Base-by-base conservation (phyloP, 495 filamentous ascomycete species). In the Chaetomidium leptoderma region DNA sequence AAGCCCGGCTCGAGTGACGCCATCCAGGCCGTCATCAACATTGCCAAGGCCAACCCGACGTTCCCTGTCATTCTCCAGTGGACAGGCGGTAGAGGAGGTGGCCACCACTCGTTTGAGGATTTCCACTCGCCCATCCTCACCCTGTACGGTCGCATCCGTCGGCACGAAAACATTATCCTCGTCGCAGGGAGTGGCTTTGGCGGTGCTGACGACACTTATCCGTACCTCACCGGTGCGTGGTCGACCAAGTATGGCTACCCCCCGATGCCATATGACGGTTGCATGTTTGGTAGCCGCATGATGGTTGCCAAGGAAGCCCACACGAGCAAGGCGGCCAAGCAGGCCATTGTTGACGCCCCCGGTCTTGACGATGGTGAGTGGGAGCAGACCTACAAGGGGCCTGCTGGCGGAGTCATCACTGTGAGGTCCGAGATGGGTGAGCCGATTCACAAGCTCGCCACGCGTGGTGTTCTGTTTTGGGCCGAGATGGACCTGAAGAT, bases 381-480 rank as follows among this genome's bases (percentile, higher is more conserved):
- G 93, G 93, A 97, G 76, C 89, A 95, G 77, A 97, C 92, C 14
- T 97, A 97, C 79, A 92, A 93, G 71, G 86, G 89, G 4, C 75
- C 90, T 37, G 87, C 91, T 43, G 93, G 93, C 66, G 93, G 93
- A 66, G 86, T 98, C 29, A 90, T 98, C 64, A 97, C 93, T n/a
- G 92, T 98, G 39, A 79, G 89, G 54, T 98, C 93, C 6, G 93
- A 98, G 71, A 98, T 98, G 93, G 93, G 93, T 36, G 93, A 98
- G 76, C 93, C 93, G 10, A 98, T 98, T 59, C 93, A 98, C 78
- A 97, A 97, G 75, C 80, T 98, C 57, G 93, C 93, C 23, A 98
- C 93, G 24, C 83, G 93, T 42, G 93, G 93, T 78, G 91, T 98
- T 29, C 76, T 81, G 40, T 93, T 98, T 74, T 98, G 93, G 93